Base-by-base conservation (phyloP, 2,329 filamentous ascomycete species). In the Trichoderma sp. region DNA sequence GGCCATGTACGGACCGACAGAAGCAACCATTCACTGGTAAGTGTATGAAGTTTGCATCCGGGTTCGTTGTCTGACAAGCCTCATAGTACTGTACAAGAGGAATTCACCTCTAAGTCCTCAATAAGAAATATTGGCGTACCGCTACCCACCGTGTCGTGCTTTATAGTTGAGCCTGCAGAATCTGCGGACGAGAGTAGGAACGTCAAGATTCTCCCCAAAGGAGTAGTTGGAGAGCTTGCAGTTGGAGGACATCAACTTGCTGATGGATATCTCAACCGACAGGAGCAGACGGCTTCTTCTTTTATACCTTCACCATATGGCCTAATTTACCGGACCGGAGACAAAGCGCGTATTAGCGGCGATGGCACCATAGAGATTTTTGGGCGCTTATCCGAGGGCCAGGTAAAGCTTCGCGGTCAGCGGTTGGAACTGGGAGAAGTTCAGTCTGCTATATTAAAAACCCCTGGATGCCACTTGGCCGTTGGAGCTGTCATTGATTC, bases 1-100 rank as follows among this genome's bases (percentile, higher is more conserved):
- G 89, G 95, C 92, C 41, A 97, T 98, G 95, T 98, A 98, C 81
- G 95, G 95, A 0, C 95, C 95, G 1, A 98, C 95, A 0, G 95
- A 98, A 84, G 94, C 94, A 8, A 91, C 95, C 0, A 97, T 98
- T 75, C 95, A 98, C 82, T 98, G 90, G 88, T 89, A 80, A 83
- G 85, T 71, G 12, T 14, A 21, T 78, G 2, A 14, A 14, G 24
- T 8, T 18, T 2, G 18, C 12, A 1, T 29, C 27, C 24, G 8
- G 7, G 18, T 6, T 21, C 16, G 12, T 27, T 12, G 31, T 67
- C 77, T 69, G n/a, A 78, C 60, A 31, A 4, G 29, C 24, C 35
- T 18, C 6, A 33, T 31, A 89, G 94, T 81, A 97, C 94, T 1
- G 84, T 97, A 5, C 92, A 94, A 77, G 86, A 92, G 0, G 85